phyloP scores from a whole-genome alignment of 2,329 filamentous ascomycete genomes.

The Venturia asperata region DNA sequence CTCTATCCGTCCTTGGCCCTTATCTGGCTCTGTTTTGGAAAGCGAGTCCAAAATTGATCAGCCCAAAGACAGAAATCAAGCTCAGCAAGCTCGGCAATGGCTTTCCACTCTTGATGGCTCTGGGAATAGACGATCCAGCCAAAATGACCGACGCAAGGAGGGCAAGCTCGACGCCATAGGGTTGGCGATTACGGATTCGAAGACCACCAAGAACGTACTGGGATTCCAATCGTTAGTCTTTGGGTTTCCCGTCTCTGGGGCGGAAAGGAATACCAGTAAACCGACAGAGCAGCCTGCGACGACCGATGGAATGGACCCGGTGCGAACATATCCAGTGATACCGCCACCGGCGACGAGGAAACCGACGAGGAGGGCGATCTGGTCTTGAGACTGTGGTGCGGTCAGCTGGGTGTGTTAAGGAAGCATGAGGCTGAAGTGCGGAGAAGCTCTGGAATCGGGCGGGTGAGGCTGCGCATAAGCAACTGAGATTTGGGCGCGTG shows the following conservation, averaged over 20 bases:
- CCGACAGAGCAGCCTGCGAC: slow-evolving; percentile 80
- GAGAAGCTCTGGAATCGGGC: slow-evolving; percentile 19
- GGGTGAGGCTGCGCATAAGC: slow-evolving; percentile 28
- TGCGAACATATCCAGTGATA: slow-evolving; percentile 76
- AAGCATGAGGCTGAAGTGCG: slow-evolving; percentile 14
- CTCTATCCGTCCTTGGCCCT: background rate
- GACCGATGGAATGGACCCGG: slow-evolving; percentile 79
- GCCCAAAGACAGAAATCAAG: slow-evolving; percentile 68
- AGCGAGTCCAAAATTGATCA: slow-evolving; percentile 63
- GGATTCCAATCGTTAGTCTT: background rate
- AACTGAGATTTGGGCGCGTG: slow-evolving; percentile 12
- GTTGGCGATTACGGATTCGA: slow-evolving; percentile 64
- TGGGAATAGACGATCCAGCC: slow-evolving; percentile 74
- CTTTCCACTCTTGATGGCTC: slow-evolving; percentile 77
- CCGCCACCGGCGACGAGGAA: slow-evolving; percentile 80
- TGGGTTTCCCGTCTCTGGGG: background rate
- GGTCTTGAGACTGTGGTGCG: slow-evolving; percentile 38
- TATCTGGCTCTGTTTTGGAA: slow-evolving; percentile 16
- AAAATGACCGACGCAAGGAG: slow-evolving; percentile 81
- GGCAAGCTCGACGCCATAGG: slow-evolving; percentile 83
- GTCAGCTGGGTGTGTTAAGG: slow-evolving; percentile 6
- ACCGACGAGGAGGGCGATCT: slow-evolving; percentile 70
- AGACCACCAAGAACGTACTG: slow-evolving; percentile 71
- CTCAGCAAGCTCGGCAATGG: slow-evolving; percentile 76
- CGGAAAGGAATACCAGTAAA: slow-evolving; percentile 41